Evolutionary conservation across 1,139 yeast genomes (phyloP).

Genomic region (Debaryomyces singareniensis): DNA sequence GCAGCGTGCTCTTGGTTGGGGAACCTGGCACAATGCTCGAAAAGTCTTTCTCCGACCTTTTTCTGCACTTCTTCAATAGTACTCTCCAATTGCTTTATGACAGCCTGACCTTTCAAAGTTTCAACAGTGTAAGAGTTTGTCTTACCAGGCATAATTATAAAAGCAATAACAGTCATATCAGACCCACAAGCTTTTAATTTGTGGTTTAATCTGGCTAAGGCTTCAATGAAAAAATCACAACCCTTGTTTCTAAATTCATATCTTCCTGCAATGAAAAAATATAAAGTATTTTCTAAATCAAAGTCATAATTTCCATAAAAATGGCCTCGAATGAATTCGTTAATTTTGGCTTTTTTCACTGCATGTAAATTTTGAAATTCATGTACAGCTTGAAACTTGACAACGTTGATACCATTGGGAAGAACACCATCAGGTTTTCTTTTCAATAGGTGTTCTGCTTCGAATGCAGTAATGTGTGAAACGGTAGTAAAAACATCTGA

Average conservation of each 20-base stretch:
- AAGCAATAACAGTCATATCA: slow-evolving; percentile 93
- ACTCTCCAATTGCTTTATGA: slow-evolving; percentile 81
- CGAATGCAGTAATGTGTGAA: slow-evolving; percentile 93
- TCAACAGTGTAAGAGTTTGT: slow-evolving; percentile 94
- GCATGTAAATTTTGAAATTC: slow-evolving; percentile 98
- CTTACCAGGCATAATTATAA: slow-evolving; percentile 95
- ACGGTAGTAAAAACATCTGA: slow-evolving; percentile 98
- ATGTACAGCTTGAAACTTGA: slow-evolving; percentile 94
- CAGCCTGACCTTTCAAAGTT: slow-evolving; percentile 94
- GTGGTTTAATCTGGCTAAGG: slow-evolving; percentile 88
- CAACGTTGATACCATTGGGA: slow-evolving; percentile 94
- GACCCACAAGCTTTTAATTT: slow-evolving; percentile 75
- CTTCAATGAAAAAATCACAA: slow-evolving; percentile 89
- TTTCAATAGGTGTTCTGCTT: slow-evolving; percentile 85
- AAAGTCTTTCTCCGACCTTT: slow-evolving; percentile 79
- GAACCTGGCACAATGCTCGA: slow-evolving; percentile 85
- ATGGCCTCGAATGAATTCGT: slow-evolving; percentile 93
- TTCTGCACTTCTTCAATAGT: slow-evolving; percentile 87
- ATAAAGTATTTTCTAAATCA: slow-evolving; percentile 87
- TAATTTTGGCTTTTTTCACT: slow-evolving; percentile 80
- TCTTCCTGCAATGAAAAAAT: slow-evolving; percentile 95
- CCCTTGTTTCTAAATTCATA: slow-evolving; percentile 97
- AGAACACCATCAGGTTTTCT: slow-evolving; percentile 96
- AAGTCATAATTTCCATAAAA: slow-evolving; percentile 96
- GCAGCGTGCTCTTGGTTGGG: slow-evolving; percentile 63